Evolutionary conservation across 2,329 filamentous ascomycete genomes (phyloP).

Genomic region (Neofusicoccum sp.): DNA sequence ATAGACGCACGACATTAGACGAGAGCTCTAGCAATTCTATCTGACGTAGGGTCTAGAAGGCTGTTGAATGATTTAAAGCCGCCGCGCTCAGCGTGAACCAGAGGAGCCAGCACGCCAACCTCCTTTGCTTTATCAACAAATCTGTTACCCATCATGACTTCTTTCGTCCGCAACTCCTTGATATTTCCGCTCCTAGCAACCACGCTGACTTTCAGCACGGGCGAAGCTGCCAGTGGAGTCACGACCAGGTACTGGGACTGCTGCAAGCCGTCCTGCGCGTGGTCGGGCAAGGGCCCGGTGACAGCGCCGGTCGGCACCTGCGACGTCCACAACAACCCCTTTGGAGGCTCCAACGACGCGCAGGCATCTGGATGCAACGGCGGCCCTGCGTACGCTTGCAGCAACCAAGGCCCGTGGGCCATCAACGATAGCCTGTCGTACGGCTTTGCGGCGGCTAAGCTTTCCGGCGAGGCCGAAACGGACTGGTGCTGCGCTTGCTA

Average conservation of each 20-base stretch:
- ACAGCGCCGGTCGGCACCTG: conserved; percentile 57
- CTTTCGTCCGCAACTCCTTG: no score
- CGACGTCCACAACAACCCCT: conserved; percentile 56
- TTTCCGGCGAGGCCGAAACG: conserved; percentile 57
- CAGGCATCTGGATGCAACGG: conserved; percentile 56
- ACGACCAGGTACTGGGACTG: conserved; percentile 58
- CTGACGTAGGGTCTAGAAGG: no score
- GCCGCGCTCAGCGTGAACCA: no score
- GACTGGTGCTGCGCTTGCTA: conserved; percentile 67
- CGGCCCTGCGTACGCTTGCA: conserved; percentile 63
- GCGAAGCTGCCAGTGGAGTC: not conserved
- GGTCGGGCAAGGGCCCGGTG: conserved; percentile 60
- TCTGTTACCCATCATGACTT: no score
- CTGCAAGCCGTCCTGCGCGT: conserved; percentile 69
- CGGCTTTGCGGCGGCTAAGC: conserved; percentile 63
- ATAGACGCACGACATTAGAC: no score
- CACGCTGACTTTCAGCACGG: not conserved
- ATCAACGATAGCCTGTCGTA: conserved; percentile 59
- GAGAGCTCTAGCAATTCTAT: no score
- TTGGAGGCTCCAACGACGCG: conserved; percentile 48
- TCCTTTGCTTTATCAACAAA: no score
- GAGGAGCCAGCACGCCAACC: no score
- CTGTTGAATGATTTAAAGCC: no score
- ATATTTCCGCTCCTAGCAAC: no score
- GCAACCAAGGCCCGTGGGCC: conserved; percentile 62